Base-by-base conservation (phyloP, 495 filamentous ascomycete genomes). In the Aspergillus avenaceus region DNA sequence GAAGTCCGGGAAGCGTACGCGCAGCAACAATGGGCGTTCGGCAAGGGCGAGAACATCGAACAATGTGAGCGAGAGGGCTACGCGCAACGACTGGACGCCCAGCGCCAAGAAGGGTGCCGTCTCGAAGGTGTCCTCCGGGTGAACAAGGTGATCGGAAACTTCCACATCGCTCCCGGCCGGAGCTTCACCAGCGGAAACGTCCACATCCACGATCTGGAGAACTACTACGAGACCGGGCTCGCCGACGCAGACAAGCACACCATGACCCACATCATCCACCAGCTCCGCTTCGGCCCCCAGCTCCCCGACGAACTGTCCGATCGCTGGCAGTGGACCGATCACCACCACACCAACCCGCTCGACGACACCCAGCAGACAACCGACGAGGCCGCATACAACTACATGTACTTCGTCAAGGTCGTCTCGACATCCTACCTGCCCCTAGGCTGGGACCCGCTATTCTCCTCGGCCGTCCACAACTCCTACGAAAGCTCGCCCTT, bases 341-440 rank as follows among this genome's bases (percentile, higher is more conserved):
- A 95, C 66, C 89, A 95, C 67, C 89, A 96, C 67, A 64, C 85
- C 24, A 97, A 97, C 66, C 93, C 93, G 2, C 79, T 99, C n/a
- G 95, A 99, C 57, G 76, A 75, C 41, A 88, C 87, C 8, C 69
- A 77, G 55, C 91, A 97, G 74, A 63, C 72, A 37, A 92, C 91
- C 8, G 70, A 83, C 19, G 90, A 96, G 55, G 81, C 86, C 43
- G 85, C 84, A 31, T 97, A 78, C 76, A 99, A 96, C 69, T 99
- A 84, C 64, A 96, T 97, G 91, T 99, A 99, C 75, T 99, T 97
- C 65, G 78, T 99, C 66, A 99, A 99, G 72, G 91, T 99, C 38
- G 93, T 99, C 28, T 87, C 86, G 8, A 99, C 93, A 13, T 89
- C 88, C 2, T 99, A 96, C 59, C 79, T 97, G 6, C 92, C 93